Conservation (phyloP, 805 yeast genomes). For the Ogataea populi-albae region DNA sequence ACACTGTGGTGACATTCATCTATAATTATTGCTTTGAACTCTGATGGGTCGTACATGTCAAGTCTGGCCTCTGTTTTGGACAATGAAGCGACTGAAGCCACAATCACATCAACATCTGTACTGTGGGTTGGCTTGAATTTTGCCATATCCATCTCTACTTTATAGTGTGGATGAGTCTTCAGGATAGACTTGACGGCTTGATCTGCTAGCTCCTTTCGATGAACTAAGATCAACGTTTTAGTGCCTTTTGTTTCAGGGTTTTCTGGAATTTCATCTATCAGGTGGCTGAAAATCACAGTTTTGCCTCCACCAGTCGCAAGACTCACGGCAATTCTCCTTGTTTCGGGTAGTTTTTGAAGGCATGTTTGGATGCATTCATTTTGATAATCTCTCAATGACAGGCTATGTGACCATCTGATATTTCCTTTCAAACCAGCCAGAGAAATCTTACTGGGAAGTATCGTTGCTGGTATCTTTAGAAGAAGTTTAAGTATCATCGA, state of each 20-base stretch:
- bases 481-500: too few relatives aligned
- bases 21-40: conserved; percentile 70
- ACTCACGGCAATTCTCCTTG: conserved; percentile 69
- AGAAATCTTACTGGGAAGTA: too few relatives aligned
- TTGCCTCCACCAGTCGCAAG: conserved; percentile 96
- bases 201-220: conserved; percentile 70
- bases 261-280: conserved; percentile 41
- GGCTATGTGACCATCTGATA: too few relatives aligned
- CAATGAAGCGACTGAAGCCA: conserved; percentile 76
- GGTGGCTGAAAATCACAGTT: conserved; percentile 69
- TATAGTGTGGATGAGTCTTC: conserved; percentile 45
- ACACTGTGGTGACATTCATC: conserved; percentile 95
- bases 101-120: conserved; percentile 55
- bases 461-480: too few relatives aligned
- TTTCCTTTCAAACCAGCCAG: too few relatives aligned
- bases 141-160: conserved; percentile 72
- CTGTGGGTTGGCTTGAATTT: conserved; percentile 36
- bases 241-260: conserved; percentile 29
- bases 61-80: conserved; percentile 43
- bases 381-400: conserved; percentile 54
- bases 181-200: conserved; percentile 61
- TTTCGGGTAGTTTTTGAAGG: conserved; percentile 39
- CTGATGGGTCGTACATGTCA: conserved; percentile 48
- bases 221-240: conserved; percentile 66
- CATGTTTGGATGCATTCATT: conserved; percentile 62